Conservation (phyloP, 1,139 yeast genomes). For the Geotrichum candidum region DNA sequence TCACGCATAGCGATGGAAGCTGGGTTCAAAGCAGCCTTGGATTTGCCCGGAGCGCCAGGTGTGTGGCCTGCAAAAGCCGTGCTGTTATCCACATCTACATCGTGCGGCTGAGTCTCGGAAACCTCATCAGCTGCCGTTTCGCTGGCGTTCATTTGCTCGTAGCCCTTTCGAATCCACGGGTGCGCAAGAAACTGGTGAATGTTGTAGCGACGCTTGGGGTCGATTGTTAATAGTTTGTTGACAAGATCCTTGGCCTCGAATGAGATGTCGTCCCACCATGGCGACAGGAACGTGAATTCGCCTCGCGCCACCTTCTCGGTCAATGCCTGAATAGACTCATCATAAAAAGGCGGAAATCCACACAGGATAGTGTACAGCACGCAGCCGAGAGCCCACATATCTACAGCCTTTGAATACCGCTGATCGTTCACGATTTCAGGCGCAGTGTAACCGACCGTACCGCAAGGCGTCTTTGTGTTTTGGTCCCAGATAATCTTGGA, state of each 20-base stretch:
- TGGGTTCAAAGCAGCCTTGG: conserved; percentile 55
- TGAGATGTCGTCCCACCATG: conserved; percentile 97
- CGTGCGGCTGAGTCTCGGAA: background rate
- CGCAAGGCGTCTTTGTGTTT: conserved; percentile 79
- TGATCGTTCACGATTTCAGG: conserved; percentile 90
- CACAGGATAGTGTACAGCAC: conserved; percentile 82
- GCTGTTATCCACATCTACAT: conserved; percentile 3
- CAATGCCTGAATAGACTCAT: conserved; percentile 72
- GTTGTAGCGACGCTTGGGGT: conserved; percentile 69
- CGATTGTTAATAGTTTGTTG: conserved; percentile 67
- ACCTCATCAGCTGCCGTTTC: background rate
- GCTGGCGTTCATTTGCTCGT: conserved; percentile 19
- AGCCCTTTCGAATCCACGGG: conserved; percentile 62
- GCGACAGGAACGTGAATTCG: conserved; percentile 72
- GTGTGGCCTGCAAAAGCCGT: conserved; percentile 22
- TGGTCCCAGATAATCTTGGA: conserved; percentile 73
- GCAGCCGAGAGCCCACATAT: conserved; percentile 95
- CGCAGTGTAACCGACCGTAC: conserved; percentile 87
- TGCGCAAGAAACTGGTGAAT: conserved; percentile 73
- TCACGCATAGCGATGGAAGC: conserved; percentile 83
- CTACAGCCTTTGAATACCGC: conserved; percentile 82
- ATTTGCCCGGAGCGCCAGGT: conserved; percentile 1
- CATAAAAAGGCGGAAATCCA: conserved; percentile 96
- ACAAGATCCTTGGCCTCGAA: conserved; percentile 77
- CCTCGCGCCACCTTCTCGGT: conserved; percentile 82